These are phyloP conservation scores for Saccharum hybrid DNA, from an alignment of 202 grass and related monocot species.

Conservation along the genomic window DNA sequence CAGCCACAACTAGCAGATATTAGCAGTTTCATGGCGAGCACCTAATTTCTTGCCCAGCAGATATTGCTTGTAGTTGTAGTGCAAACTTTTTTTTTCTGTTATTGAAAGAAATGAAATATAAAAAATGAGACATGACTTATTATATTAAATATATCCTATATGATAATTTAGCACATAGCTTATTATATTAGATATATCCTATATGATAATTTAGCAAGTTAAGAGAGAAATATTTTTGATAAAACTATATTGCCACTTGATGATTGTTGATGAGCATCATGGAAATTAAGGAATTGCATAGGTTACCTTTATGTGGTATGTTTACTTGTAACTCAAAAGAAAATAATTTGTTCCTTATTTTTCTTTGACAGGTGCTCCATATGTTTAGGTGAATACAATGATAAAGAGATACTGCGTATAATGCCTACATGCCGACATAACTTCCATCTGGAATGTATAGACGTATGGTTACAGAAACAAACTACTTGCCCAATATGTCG, in stretches of 20 bases:
- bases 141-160: too few species aligned
- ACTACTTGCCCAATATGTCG: slow-evolving; percentile 91
- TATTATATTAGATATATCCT: too few species aligned
- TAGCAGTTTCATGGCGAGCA: not conserved
- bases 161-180: too few species aligned
- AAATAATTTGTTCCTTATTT: slow-evolving; percentile 36
- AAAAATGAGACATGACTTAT: not conserved
- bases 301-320: not conserved
- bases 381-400: slow-evolving; percentile 90
- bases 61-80: slow-evolving; percentile 1
- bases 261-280: not conserved
- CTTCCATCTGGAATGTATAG: slow-evolving; percentile 92
- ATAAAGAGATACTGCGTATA: slow-evolving; percentile 84
- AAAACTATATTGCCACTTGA: slow-evolving; percentile 2
- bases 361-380: slow-evolving; percentile 81
- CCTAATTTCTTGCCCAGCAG: not conserved
- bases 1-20: not conserved
- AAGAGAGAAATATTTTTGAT: slow-evolving; percentile 8
- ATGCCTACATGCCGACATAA: slow-evolving; percentile 82
- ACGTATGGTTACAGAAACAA: slow-evolving; percentile 89
- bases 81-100: not conserved
- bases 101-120: not conserved
- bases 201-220: not conserved
- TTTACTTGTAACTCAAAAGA: slow-evolving; percentile 13
- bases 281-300: slow-evolving; percentile 12